Evolutionary conservation across 371 early-diverging fungal genomes (phyloP), one percentile per base, ranked within the genome.

Genomic region (Neoconidiobolus thromboides): DNA sequence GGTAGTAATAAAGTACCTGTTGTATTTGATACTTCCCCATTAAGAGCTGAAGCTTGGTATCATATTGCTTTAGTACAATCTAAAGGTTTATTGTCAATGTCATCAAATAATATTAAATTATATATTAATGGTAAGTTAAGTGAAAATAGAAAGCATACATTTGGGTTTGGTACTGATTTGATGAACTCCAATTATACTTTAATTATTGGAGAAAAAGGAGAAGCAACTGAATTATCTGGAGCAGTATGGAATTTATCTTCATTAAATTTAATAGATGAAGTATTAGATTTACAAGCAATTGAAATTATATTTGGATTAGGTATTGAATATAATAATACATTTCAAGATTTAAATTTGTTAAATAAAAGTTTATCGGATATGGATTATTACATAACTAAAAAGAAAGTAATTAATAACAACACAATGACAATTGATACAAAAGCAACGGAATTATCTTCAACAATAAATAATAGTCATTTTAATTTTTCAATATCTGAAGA

Each of bases 201-300:
- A 6, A 6, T 51, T 51, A 12, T 51, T 12, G 51, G 51, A 6
- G 15, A n/a, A 26, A 26, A 26, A 26, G 26, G 26, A 26, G 26
- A 48, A 83, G 80, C 55, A 67, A 74, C 3, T 87, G 58, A 63
- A 52, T 58, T 47, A 2, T 64, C 73, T 2, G 65, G 63, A 3
- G 66, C 76, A 2, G 72, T 76, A 0, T 85, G 83, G 83, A 73
- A 85, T 61, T 67, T 85, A 2, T 86, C 85, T 1, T 81, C 85
- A 14, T 71, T 72, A 7, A 82, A 83, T 53, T 68, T 85, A 2
- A 68, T 84, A n/a, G 71, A 70, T 43, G 81, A 79, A 15, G 68
- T 69, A 0, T 58, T 85, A 58, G 81, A 80, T 62, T 73, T 71
- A 5, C 75, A 73, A 55, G 66, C 70, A 5, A 65, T 83, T 51